Evolutionary conservation across 495 filamentous ascomycete genomes (phyloP).

Genomic region (Neurospora sp.): DNA sequence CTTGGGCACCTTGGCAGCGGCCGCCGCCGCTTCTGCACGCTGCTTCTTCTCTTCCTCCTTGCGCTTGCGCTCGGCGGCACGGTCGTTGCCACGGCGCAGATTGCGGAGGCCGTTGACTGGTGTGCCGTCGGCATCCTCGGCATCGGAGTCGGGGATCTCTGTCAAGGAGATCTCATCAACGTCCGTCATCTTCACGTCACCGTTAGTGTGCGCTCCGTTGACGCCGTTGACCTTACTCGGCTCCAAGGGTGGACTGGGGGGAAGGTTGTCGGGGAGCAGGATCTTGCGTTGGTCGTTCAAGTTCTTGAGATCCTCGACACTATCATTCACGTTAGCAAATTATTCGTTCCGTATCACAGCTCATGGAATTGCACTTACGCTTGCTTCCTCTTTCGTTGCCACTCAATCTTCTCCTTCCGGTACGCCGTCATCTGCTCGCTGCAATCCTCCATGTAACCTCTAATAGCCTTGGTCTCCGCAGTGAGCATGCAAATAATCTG

Average conservation of each 20-base stretch:
- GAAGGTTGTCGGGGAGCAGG: constrained; percentile 64
- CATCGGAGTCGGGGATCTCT: constrained; percentile 47
- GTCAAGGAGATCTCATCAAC: constrained; percentile 41
- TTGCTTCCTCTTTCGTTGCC: constrained; percentile 71
- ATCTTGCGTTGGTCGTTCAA: constrained; percentile 83
- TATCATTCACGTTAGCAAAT: constrained; percentile 26
- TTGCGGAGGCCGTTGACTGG: constrained; percentile 50
- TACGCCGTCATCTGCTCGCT: constrained; percentile 85
- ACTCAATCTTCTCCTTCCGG: constrained; percentile 90
- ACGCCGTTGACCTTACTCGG: constrained; percentile 29
- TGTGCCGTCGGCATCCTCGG: constrained; percentile 40
- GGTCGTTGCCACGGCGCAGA: constrained; percentile 66
- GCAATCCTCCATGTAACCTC: constrained; percentile 83
- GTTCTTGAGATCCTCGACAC: constrained; percentile 69
- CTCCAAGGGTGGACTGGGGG: constrained; percentile 54
- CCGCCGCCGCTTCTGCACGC: constrained; percentile 66
- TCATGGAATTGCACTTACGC: constrained; percentile 48
- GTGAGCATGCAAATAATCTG: constrained; percentile 83
- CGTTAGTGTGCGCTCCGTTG: constrained; percentile 6
- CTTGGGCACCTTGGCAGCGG: constrained; percentile 78
- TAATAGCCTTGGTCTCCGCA: constrained; percentile 73
- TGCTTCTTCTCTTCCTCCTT: constrained; percentile 79
- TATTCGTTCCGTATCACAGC: background rate
- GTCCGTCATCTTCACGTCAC: constrained; percentile 56
- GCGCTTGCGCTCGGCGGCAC: constrained; percentile 67